A percentile compares a stretch with the other conserved stretches of the same genome.
phyloP scores from a whole-genome alignment of 2,329 filamentous ascomycete species.

The Tolypocladium capitatum region DNA sequence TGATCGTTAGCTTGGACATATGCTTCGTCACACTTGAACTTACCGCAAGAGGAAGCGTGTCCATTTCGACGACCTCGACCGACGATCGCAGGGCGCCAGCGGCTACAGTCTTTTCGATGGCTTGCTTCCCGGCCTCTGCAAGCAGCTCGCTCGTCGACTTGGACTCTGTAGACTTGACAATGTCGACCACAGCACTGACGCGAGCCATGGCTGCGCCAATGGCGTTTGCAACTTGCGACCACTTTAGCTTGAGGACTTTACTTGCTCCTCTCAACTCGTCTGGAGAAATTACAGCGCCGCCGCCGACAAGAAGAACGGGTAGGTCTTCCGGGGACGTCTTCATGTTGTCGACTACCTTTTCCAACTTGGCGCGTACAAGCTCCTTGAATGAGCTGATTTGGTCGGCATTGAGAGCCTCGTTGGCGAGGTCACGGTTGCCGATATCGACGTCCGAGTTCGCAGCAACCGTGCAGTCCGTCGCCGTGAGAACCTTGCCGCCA shows the following conservation, averaged over 20 bases:
- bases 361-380: slow-evolving; percentile 36
- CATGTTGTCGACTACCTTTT: slow-evolving; percentile 45
- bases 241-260: slow-evolving; percentile 40
- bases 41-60: slow-evolving; percentile 39
- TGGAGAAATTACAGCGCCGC: slow-evolving; percentile 46
- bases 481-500: slow-evolving; percentile 40
- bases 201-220: slow-evolving; percentile 50
- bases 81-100: slow-evolving; percentile 31
- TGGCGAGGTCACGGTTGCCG: slow-evolving; percentile 25
- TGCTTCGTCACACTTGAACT: slow-evolving; percentile 2
- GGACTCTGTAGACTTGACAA: slow-evolving; percentile 32
- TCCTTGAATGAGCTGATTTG: slow-evolving; percentile 24
- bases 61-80: slow-evolving; percentile 36
- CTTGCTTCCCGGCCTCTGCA: slow-evolving; percentile 24
- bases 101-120: slow-evolving; percentile 28
- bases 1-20: not conserved
- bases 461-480: slow-evolving; percentile 40
- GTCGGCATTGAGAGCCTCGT: slow-evolving; percentile 14
- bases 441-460: slow-evolving; percentile 20
- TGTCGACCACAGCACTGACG: slow-evolving; percentile 41
- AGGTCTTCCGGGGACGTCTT: slow-evolving; percentile 48
- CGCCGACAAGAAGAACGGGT: slow-evolving; percentile 49
- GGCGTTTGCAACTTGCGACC: slow-evolving; percentile 48
- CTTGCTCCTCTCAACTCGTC: slow-evolving; percentile 41
- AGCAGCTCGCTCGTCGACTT: slow-evolving; percentile 23